Evolutionary conservation across 768 basidiomycete species (phyloP), one percentile per base, ranked within the genome.

Genomic region (Cyclocybe aegerita): DNA sequence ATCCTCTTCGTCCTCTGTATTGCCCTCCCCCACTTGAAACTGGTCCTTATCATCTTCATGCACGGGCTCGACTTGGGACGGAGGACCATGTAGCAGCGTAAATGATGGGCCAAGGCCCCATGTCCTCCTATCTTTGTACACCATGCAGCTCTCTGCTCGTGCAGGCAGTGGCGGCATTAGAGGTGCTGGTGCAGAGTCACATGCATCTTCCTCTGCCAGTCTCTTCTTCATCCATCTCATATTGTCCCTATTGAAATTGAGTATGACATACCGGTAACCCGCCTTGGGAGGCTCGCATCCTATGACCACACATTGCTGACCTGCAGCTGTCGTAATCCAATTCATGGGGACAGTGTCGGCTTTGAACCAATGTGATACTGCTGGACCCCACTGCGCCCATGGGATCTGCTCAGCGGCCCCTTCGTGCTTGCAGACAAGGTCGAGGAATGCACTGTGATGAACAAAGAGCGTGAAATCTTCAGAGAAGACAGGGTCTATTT

Each of bases 261-360:
- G 44, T 10, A 67, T 50, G 4, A 52, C 29, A 58, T 48, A 34
- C 11, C 53, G 36, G 51, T 39, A 48, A n/a, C 52, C 10, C 11
- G 36, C 17, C 10, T 49, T 10, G 11, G 16, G 39, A 17, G 35
- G 53, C 12, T 49, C 45, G 9, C 53, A 50, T 11, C 48, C 40
- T 7, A 64, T 61, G 11, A 64, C 48, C 4, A 67, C 66, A 30
- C 62, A 68, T 8, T 72, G 55, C 53, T 72, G 67, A 0, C 74
- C 74, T 7, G 62, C 61, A 3, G 67, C 65, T 0, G 70, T 73
- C 16, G 72, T 73, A 17, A 74, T 72, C 75, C 73, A 75, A 4
- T 68, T 58, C 3, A 67, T 72, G 0, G 68, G 59, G 37, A 65
- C 51, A 2, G 49, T 49, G 16, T 70, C 67, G 4, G 65, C 53